Base-by-base conservation (phyloP, 2,329 filamentous ascomycete genomes). In the Hypoxylon sp. region DNA sequence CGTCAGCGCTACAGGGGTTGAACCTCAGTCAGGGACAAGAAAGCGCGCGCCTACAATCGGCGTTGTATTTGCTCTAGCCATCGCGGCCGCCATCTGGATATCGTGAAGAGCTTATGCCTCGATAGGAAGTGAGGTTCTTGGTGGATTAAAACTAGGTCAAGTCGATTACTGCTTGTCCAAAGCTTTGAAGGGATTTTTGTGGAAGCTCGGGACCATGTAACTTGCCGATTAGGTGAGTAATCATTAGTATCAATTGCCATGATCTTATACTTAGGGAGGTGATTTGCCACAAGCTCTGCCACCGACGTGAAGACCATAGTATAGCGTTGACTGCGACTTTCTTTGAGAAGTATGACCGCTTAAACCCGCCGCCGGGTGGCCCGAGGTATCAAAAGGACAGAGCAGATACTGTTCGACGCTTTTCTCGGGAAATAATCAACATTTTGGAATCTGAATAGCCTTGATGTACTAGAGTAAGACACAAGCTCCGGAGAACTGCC, bases 1-100 rank as follows among this genome's bases (percentile, higher is more conserved):
- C 1, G 77, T 80, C 6, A 71, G 70, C 11, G 80, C 80, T 0
- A 85, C 82, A 1, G 84, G 83, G 1, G 76, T 84, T 2, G 70
- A 76, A 0, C 82, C 82, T 2, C 67, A 73, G 46, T 73, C 72
- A 1, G 64, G 26, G 9, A 49, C 51, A 12, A 38, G 38, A 36
- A 49, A 16, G 16, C n/a, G 20, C 11, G 18, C 9, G 8, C 28
- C 48, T 3, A 24, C 57, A 2, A 18, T 28, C 20, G 18, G 22
- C 9, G 12, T 61, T 30, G 14, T 44, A 45, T 49, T 64, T 9
- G 55, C 30, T 1, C 12, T 67, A 18, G 53, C 32, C 28, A 24
- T 59, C 6, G 14, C 40, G 7, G 36, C 30, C 28, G 28, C 18
- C 14, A 7, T 65, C 12, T 11, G 54, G 11, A 8, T 62, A 30